Percentiles rank a stretch among this genome's conserved stretches.
Conservation (phyloP, 2,329 filamentous ascomycete genomes). For the Aspergillus sp. region DNA sequence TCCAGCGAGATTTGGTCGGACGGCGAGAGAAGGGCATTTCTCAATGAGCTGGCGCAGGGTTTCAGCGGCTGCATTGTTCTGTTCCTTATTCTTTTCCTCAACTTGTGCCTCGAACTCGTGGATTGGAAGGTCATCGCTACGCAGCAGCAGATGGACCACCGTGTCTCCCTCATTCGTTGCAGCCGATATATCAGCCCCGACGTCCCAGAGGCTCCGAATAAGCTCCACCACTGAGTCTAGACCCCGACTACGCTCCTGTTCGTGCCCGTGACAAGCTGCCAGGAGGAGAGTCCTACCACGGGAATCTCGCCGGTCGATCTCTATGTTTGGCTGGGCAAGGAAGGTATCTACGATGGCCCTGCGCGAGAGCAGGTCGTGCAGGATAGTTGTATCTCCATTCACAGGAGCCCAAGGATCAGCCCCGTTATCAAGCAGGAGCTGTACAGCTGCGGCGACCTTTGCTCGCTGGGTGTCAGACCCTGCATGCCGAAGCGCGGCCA, state of each 20-base stretch:
- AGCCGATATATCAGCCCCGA: neutral
- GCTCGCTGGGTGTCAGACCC: neutral
- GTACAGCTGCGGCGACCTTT: neutral
- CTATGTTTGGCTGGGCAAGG: neutral
- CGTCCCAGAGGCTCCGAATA: neutral
- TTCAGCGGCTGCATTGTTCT: neutral
- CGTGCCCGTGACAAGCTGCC: neutral
- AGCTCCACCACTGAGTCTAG: neutral
- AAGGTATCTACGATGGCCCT: neutral
- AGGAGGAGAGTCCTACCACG: slow-evolving; percentile 9
- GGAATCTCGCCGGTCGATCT: slow-evolving; percentile 1
- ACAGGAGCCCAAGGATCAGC: neutral
- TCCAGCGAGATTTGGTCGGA: neutral
- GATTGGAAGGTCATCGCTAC: too few species aligned
- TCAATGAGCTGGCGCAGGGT: neutral
- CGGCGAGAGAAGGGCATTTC: neutral
- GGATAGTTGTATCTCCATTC: neutral
- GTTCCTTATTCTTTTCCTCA: too few species aligned
- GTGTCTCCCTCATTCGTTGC: neutral
- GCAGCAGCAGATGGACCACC: neutral
- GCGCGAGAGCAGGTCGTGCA: neutral
- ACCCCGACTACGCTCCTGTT: neutral
- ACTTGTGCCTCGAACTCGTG: too few species aligned
- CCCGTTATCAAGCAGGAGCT: neutral
- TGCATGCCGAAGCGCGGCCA: neutral